Evolutionary conservation across 108 stramenopile genomes (phyloP).

Genomic region (Nitzschia putrida): DNA sequence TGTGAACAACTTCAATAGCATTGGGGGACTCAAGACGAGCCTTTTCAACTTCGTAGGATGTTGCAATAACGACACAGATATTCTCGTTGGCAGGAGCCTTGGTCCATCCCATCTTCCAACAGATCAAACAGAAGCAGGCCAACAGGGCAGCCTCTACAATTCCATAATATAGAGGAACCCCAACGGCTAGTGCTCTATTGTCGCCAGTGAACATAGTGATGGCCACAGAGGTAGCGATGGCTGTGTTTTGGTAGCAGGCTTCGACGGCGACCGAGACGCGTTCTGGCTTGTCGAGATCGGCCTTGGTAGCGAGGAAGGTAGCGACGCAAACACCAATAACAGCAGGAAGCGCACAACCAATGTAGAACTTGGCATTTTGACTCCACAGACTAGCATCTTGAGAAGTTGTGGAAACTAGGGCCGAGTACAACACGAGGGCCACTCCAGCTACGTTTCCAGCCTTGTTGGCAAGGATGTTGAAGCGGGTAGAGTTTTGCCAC

Average conservation of each 20-base stretch:
- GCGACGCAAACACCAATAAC: conserved; percentile 64
- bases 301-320: conserved; percentile 55
- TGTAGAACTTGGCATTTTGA: conserved; percentile 68
- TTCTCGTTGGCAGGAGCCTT: conserved; percentile 68
- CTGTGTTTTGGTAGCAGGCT: conserved; percentile 88
- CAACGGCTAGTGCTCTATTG: conserved; percentile 56
- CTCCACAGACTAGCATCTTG: conserved; percentile 67
- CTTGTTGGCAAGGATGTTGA: conserved; percentile 59
- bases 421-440: conserved; percentile 65
- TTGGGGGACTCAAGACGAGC: conserved; percentile 41
- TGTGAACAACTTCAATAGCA: conserved; percentile 51
- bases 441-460: conserved; percentile 82
- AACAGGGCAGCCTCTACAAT: conserved; percentile 60
- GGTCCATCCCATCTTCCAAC: conserved; percentile 77
- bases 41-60: conserved; percentile 56
- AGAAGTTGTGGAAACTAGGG: conserved; percentile 57
- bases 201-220: conserved; percentile 66
- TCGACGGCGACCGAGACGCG: conserved; percentile 83
- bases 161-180: conserved; percentile 77
- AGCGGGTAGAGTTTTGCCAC: conserved; percentile 44
- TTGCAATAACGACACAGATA: conserved; percentile 47
- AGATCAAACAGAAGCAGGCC: conserved; percentile 59
- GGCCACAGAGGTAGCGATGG: conserved; percentile 81
- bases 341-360: conserved; percentile 71
- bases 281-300: conserved; percentile 78